phyloP scores from a whole-genome alignment of 148 eudicot species.

The Silene uniflora region DNA sequence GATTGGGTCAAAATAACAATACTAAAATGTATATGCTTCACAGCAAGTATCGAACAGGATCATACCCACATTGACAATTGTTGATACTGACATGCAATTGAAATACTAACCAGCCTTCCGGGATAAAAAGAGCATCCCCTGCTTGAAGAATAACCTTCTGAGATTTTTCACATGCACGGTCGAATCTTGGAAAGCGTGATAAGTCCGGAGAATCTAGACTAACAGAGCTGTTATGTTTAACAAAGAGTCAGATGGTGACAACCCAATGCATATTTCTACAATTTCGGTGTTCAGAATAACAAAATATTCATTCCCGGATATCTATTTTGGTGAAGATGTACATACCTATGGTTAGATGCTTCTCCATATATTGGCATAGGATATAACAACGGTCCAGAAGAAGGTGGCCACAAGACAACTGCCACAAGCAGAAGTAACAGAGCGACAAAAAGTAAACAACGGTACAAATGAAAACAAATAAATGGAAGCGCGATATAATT shows the following conservation, averaged over 20 bases:
- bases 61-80: background rate
- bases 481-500: background rate
- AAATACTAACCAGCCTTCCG: conserved; percentile 84
- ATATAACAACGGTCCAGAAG: conserved; percentile 67
- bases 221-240: conserved; percentile 52
- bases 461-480: background rate
- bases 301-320: background rate
- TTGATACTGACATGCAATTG: background rate
- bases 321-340: background rate
- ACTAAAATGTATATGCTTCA: background rate
- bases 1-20: background rate
- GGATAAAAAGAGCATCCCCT: conserved; percentile 89
- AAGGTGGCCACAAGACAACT: conserved; percentile 95
- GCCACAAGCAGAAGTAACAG: conserved; percentile 25
- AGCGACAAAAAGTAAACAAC: conserved; percentile 5
- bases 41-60: background rate
- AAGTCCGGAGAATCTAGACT: conserved; percentile 60
- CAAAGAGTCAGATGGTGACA: background rate
- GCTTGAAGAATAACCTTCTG: conserved; percentile 74
- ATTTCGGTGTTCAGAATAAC: background rate
- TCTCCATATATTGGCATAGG: conserved; percentile 91
- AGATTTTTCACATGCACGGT: conserved; percentile 40
- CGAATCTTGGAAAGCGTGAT: conserved; percentile 65
- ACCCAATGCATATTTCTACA: background rate
- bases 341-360: conserved; percentile 91